Conservation (phyloP, 2,329 filamentous ascomycete genomes). For the Aspergillus viridinutans region DNA sequence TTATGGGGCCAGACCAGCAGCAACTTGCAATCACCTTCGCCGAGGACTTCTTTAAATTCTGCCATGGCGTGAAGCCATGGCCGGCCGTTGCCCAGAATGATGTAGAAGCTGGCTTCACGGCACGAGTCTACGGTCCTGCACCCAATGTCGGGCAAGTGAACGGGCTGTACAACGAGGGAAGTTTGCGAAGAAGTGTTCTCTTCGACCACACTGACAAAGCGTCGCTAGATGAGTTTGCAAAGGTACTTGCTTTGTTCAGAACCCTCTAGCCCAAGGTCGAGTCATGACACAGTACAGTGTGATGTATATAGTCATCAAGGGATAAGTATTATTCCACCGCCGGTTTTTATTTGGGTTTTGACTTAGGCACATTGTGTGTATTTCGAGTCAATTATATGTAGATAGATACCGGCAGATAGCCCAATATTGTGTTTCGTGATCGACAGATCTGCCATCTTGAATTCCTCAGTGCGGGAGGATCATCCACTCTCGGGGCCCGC, state of each 20-base stretch:
- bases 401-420: too few species aligned
- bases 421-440: too few species aligned
- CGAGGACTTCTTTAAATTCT: constrained; percentile 37
- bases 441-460: too few species aligned
- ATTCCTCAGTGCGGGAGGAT: too few species aligned
- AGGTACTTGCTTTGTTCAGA: constrained; percentile 13
- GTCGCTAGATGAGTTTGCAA: constrained; percentile 21
- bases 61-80: constrained; percentile 34
- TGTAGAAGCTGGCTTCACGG: constrained; percentile 17
- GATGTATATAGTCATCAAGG: too few species aligned
- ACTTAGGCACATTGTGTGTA: too few species aligned
- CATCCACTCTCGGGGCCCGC: background rate
- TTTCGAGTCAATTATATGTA: too few species aligned
- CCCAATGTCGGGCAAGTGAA: constrained; percentile 4
- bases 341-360: too few species aligned
- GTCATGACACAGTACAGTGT: background rate
- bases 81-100: constrained; percentile 16
- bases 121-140: constrained; percentile 26
- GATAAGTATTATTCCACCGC: too few species aligned
- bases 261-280: background rate
- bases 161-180: constrained; percentile 20
- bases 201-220: constrained; percentile 21
- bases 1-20: constrained; percentile 29
- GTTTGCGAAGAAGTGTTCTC: constrained; percentile 18
- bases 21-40: constrained; percentile 32